phyloP scores from a whole-genome alignment of 306 rosid species.

The Mimosa bimucronata region DNA sequence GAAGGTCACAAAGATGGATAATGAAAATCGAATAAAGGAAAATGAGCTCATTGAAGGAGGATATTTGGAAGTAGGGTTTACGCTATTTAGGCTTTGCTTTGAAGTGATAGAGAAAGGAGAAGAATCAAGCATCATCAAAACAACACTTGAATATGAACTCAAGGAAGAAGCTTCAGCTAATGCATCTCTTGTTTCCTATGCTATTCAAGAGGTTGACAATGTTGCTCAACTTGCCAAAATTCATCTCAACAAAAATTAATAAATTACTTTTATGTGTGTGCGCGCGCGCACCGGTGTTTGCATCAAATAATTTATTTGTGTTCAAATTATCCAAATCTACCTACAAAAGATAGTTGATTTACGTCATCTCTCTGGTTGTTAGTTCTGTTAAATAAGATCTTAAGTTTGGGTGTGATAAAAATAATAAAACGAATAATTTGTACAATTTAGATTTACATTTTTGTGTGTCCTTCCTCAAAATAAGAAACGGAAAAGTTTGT shows the following conservation, averaged over 20 bases:
- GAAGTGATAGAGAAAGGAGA: conserved; percentile 40
- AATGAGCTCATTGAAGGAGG: conserved; percentile 67
- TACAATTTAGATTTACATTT: not conserved
- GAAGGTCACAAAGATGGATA: not conserved
- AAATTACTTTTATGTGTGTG: not conserved
- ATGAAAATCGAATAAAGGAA: conserved; percentile 50
- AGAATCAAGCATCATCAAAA: conserved; percentile 50
- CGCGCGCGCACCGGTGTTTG: too few relatives aligned
- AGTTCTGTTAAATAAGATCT: not conserved
- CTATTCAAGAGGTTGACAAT: conserved; percentile 27
- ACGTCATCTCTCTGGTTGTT: not conserved
- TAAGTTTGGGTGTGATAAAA: not conserved
- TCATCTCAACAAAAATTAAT: conserved; percentile 28
- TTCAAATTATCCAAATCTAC: not conserved
- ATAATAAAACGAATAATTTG: too few relatives aligned
- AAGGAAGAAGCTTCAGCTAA: conserved; percentile 57
- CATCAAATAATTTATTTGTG: too few relatives aligned
- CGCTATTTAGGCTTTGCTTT: conserved; percentile 25
- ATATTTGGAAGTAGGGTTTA: conserved; percentile 57
- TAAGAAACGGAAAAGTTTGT: not conserved
- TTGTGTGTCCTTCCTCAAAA: not conserved
- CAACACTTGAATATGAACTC: conserved; percentile 54
- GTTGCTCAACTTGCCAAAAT: conserved; percentile 36
- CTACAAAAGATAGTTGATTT: not conserved
- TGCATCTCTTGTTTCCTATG: conserved; percentile 43